Evolutionary conservation across 371 early-diverging fungal genomes (phyloP), one percentile per base, ranked within the genome.

Genomic region (Haplosporangium sp.): DNA sequence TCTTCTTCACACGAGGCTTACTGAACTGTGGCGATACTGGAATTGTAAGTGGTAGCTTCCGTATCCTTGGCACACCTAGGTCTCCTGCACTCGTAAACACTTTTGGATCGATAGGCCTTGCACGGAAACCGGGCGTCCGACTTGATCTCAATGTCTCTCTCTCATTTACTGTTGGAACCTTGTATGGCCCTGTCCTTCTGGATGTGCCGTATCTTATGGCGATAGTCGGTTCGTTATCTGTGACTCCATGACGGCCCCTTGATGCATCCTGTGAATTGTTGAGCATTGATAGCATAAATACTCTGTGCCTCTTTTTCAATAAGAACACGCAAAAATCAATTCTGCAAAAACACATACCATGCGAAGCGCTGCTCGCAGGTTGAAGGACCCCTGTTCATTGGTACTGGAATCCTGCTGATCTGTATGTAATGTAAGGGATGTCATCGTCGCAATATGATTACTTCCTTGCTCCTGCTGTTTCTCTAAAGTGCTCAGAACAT

Each of bases 41-140:
- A n/a, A 69, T 42, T 7, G 74, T 74, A 18, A 74, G 47, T 13
- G 74, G 74, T 41, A 0, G 41, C 23, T 74, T 74, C 40, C n/a
- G 41, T 38, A 74, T 52, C 54, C 74, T 46, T 18, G 74, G 74
- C 1, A 74, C 65, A 18, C 74, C 74, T 12, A 65, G 38, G 20
- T 74, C 74, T 6, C 74, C 74, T 23, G 74, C 74, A 41, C 69
- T 64, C 9, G 69, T 69, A 46, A 74, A 69, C 3, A 74, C 65
- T 18, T 56, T 74, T 29, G 69, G 69, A 29, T 74, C 62, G 6
- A 74, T n/a, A 6, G 69, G 69, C 38, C 64, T 42, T 10, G 74
- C 74, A 9, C 68, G 54, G 48, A 61, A 69, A 20, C 60, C 59
- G 42, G 55, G 38, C 3, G 16, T 40, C 4, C 74, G 56, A 41